Evolutionary conservation across 768 basidiomycete species (phyloP).

Genomic region (Mycena vitilis): DNA sequence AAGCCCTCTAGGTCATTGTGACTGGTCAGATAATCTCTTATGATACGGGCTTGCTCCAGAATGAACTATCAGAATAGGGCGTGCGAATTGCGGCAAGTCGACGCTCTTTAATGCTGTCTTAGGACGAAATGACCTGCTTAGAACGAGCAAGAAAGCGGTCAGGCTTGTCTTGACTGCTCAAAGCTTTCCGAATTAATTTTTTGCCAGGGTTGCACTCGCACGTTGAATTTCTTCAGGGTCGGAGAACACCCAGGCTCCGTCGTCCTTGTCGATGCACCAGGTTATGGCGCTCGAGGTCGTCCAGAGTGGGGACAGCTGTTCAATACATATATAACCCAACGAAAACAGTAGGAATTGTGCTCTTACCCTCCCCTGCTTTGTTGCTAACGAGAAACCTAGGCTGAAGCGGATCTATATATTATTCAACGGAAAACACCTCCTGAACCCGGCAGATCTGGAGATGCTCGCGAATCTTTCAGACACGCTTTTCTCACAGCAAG

Average conservation of each 20-base stretch:
- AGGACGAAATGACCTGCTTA: slow-evolving; percentile 64
- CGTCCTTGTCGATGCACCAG: slow-evolving; percentile 83
- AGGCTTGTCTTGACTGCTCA: slow-evolving; percentile 40
- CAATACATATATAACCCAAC: slow-evolving; percentile 68
- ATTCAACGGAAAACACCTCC: slow-evolving; percentile 73
- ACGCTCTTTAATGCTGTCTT: slow-evolving; percentile 77
- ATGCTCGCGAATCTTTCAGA: slow-evolving; percentile 70
- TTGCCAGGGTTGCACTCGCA: slow-evolving; percentile 74
- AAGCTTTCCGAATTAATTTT: not conserved
- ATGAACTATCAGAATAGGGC: slow-evolving; percentile 54
- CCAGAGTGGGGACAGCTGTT: slow-evolving; percentile 82
- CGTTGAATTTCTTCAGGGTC: slow-evolving; percentile 80
- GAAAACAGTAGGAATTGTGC: slow-evolving; percentile 64
- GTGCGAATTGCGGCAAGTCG: slow-evolving; percentile 85
- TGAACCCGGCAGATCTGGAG: slow-evolving; percentile 64
- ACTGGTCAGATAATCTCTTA: slow-evolving; percentile 48
- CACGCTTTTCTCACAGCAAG: slow-evolving; percentile 49
- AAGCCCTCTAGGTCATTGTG: slow-evolving; percentile 54
- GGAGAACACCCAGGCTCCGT: slow-evolving; percentile 68
- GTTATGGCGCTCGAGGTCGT: slow-evolving; percentile 80
- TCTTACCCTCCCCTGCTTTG: slow-evolving; percentile 10
- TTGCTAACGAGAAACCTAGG: slow-evolving; percentile 49
- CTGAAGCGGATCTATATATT: slow-evolving; percentile 78
- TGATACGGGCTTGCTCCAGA: not conserved
- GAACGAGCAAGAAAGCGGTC: slow-evolving; percentile 79